Conservation (phyloP, 2,329 filamentous ascomycete species). For the Claviceps sorghi region DNA sequence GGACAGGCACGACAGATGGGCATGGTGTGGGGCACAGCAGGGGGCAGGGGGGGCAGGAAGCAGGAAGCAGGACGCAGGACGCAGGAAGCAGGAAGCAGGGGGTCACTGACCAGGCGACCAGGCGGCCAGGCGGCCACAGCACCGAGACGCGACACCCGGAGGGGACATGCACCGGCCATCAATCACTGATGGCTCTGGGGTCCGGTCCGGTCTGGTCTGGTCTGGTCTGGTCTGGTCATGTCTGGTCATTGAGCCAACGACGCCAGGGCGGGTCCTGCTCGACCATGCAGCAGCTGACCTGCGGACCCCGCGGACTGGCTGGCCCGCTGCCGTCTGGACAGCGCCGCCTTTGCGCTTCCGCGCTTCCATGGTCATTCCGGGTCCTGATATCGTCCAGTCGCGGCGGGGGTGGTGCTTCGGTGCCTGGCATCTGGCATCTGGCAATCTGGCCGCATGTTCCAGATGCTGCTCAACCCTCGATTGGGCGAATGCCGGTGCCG, state of each 20-base stretch:
- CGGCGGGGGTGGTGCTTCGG: neutral
- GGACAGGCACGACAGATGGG: slow-evolving; percentile 1
- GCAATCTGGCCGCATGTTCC: neutral
- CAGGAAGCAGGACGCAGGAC: neutral
- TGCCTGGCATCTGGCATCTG: neutral
- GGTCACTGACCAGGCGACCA: neutral
- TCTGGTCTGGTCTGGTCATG: too few species aligned
- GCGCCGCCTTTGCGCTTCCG: too few species aligned
- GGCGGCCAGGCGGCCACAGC: neutral
- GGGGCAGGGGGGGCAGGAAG: neutral
- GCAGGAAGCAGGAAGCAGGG: neutral
- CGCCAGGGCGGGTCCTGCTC: too few species aligned
- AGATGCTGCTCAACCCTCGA: neutral
- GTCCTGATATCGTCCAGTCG: neutral
- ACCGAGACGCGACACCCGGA: neutral
- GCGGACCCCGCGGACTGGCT: neutral
- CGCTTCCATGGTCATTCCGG: neutral
- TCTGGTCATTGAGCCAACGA: too few species aligned
- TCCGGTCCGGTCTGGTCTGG: too few species aligned
- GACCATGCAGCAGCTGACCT: neutral
- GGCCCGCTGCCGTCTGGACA: neutral
- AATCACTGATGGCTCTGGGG: too few species aligned
- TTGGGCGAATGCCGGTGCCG: neutral
- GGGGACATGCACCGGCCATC: too few species aligned
- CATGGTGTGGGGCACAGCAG: neutral